phyloP scores from a whole-genome alignment of 805 yeast genomes.

The Teunomyces gatunensis region DNA sequence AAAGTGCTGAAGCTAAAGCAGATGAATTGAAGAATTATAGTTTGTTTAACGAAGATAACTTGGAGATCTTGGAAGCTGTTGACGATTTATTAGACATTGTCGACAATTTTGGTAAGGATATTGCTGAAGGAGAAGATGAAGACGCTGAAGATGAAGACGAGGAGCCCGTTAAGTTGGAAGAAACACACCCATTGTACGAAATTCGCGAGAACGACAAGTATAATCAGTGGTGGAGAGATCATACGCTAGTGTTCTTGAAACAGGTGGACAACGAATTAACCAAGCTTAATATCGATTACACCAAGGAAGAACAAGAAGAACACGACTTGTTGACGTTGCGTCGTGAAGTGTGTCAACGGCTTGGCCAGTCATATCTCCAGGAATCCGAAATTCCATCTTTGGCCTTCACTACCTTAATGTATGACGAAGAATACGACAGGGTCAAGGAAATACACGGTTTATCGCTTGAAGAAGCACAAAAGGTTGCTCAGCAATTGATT shows the following conservation, averaged over 20 bases:
- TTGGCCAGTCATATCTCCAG: constrained; percentile 63
- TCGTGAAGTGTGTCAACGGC: constrained; percentile 42
- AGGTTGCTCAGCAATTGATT: constrained; percentile 47
- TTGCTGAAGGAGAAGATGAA: constrained; percentile 50
- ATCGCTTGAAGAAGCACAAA: constrained; percentile 42
- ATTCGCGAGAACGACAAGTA: constrained; percentile 42
- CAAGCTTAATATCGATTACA: constrained; percentile 2
- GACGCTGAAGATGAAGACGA: constrained; percentile 30
- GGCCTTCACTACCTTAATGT: constrained; percentile 54
- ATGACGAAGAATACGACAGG: constrained; percentile 49
- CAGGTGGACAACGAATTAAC: constrained; percentile 23
- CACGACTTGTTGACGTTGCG: constrained; percentile 22
- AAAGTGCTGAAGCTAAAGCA: constrained; percentile 36
- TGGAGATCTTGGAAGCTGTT: constrained; percentile 53
- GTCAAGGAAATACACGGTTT: constrained; percentile 35
- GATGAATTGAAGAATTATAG: constrained; percentile 21
- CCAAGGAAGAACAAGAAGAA: constrained; percentile 7
- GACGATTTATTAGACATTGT: constrained; percentile 70
- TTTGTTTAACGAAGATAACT: constrained; percentile 39
- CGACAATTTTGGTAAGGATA: constrained; percentile 59
- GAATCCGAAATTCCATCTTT: constrained; percentile 62
- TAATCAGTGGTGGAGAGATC: constrained; percentile 57
- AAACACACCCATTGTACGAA: constrained; percentile 56
- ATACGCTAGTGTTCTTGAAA: constrained; percentile 32
- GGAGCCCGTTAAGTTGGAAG: constrained; percentile 31